Percentiles rank a stretch among this genome's conserved stretches.
phyloP scores from a whole-genome alignment of 1,284 basidiomycete species.

The Chalciporus sp. region DNA sequence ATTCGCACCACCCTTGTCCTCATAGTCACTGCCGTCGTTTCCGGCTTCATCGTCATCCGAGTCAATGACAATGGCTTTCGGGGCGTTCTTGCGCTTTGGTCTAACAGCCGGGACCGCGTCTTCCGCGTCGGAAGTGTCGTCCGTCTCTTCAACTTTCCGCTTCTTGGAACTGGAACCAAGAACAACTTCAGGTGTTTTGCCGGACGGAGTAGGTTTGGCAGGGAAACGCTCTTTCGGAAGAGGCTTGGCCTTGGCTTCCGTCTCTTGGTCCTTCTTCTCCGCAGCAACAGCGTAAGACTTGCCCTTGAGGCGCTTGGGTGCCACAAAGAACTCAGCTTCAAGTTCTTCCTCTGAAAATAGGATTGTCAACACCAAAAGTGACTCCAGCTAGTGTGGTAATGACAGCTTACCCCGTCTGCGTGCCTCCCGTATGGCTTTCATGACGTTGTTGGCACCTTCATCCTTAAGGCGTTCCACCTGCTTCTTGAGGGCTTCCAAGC shows the following conservation, averaged over 20 bases:
- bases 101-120: constrained; percentile 36
- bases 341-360: constrained; percentile 45
- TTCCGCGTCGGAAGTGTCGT: constrained; percentile 40
- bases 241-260: constrained; percentile 9
- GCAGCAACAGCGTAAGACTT: constrained; percentile 66
- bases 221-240: constrained; percentile 21
- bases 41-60: constrained; percentile 43
- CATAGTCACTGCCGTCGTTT: constrained; percentile 27
- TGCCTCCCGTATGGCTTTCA: constrained; percentile 61
- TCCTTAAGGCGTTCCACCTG: constrained; percentile 72
- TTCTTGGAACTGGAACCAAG: constrained; percentile 35
- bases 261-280: constrained; percentile 33
- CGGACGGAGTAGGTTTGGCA: constrained; percentile 41
- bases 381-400: constrained; percentile 2
- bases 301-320: constrained; percentile 73
- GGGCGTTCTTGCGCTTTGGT: constrained; percentile 36
- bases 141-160: constrained; percentile 17
- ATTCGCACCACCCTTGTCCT: constrained; percentile 10
- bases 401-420: constrained; percentile 55
- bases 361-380: constrained; percentile 8
- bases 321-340: constrained; percentile 48
- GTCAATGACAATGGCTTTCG: constrained; percentile 43
- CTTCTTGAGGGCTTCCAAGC: constrained; percentile 55
- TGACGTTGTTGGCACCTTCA: constrained; percentile 62
- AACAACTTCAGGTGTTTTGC: constrained; percentile 55